Conservation (phyloP, 345 rosid genomes). For the Fremontodendron californicum region DNA sequence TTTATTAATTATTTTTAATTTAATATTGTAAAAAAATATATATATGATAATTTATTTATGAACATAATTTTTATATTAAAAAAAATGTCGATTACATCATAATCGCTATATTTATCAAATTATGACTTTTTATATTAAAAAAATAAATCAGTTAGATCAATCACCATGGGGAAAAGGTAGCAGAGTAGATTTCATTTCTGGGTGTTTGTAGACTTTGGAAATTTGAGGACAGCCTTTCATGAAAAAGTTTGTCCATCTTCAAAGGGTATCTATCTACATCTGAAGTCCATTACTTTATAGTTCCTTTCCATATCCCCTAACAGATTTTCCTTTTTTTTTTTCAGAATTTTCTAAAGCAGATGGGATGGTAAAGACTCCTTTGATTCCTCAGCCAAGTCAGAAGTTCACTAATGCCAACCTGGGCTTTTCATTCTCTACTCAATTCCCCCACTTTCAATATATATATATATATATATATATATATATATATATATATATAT, state of each 20-base stretch:
- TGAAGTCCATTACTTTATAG: slow-evolving; percentile 22
- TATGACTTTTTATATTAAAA: too few relatives aligned
- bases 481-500: too few relatives aligned
- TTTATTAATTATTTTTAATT: too few relatives aligned
- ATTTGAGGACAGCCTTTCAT: not conserved
- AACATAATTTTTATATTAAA: too few relatives aligned
- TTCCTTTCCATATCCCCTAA: slow-evolving; percentile 1
- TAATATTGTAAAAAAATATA: too few relatives aligned
- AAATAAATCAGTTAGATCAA: not conserved
- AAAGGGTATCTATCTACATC: slow-evolving; percentile 1
- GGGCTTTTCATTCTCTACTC: not conserved
- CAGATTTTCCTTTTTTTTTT: not conserved
- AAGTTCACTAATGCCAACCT: slow-evolving; percentile 17
- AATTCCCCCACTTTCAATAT: not conserved
- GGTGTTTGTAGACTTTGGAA: too few relatives aligned
- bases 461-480: too few relatives aligned
- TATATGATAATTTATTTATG: too few relatives aligned
- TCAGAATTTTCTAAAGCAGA: not conserved
- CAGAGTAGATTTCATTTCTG: too few relatives aligned
- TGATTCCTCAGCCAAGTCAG: slow-evolving; percentile 21
- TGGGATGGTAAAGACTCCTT: not conserved
- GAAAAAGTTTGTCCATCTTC: not conserved
- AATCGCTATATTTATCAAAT: too few relatives aligned
- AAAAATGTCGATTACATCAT: too few relatives aligned
- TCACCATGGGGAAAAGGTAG: not conserved